phyloP scores from a whole-genome alignment of 192 early-diverging fungal genomes.

The Dimargaris xerosporica region DNA sequence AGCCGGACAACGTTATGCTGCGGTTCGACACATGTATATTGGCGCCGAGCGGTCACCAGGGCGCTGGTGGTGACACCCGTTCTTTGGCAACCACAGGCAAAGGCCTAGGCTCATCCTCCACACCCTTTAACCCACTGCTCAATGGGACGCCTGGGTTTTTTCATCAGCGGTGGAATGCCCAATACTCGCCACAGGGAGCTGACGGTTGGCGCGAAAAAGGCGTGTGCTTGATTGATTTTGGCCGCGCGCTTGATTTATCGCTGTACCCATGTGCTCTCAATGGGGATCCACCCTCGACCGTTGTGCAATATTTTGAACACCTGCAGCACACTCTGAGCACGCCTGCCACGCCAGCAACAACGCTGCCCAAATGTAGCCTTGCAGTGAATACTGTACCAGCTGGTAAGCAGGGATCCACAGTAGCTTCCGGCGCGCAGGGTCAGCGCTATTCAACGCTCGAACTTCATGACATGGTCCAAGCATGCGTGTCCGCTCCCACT shows the following conservation, averaged over 20 bases:
- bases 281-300: background rate
- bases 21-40: background rate
- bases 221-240: slow-evolving; percentile 8
- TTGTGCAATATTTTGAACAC: background rate
- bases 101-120: background rate
- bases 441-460: background rate
- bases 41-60: background rate
- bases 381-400: too few relatives aligned
- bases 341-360: background rate
- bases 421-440: background rate
- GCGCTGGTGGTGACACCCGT: background rate
- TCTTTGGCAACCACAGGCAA: background rate
- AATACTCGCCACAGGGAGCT: slow-evolving; percentile 2
- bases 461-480: background rate
- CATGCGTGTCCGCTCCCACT: background rate
- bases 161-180: slow-evolving; percentile 5
- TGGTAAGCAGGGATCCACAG: background rate
- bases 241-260: slow-evolving; percentile 7
- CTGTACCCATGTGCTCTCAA: background rate
- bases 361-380: background rate
- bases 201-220: slow-evolving; percentile 11
- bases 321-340: background rate
- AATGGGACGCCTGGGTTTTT: background rate
- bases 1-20: slow-evolving; percentile 8
- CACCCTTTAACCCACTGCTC: background rate